Conservation (phyloP, 768 basidiomycete genomes). For the Calocera viscosa region DNA sequence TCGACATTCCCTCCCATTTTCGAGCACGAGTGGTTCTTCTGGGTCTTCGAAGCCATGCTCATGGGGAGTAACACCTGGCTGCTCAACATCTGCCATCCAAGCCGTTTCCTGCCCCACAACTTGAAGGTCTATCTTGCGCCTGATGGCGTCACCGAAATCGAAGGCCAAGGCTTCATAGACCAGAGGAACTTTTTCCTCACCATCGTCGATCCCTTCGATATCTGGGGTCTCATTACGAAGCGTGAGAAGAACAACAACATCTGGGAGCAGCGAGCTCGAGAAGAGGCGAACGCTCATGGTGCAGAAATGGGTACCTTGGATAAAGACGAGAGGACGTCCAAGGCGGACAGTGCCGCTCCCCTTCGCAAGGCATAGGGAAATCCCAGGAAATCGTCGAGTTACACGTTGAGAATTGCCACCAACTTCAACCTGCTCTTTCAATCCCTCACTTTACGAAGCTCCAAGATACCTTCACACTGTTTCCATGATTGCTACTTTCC, state of each 20-base stretch:
- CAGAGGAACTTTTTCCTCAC: neutral
- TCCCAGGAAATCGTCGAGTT: neutral
- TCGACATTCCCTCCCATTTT: neutral
- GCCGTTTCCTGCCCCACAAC: neutral
- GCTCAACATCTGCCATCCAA: neutral
- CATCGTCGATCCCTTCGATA: neutral
- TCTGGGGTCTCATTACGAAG: neutral
- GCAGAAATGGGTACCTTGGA: neutral
- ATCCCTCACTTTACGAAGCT: too few species aligned
- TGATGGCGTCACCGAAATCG: neutral
- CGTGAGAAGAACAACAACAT: neutral
- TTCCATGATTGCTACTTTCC: too few species aligned
- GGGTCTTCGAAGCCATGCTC: slow-evolving; percentile 4
- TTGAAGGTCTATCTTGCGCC: neutral
- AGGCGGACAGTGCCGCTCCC: neutral
- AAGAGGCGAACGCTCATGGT: neutral
- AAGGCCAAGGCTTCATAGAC: neutral
- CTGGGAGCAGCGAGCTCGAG: neutral
- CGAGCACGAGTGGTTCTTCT: neutral
- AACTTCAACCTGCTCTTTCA: too few species aligned
- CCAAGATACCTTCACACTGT: too few species aligned
- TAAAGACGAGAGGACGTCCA: neutral
- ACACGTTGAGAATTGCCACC: too few species aligned
- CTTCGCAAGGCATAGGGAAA: neutral
- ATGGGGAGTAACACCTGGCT: neutral